A percentile compares a stretch with the other conserved stretches of the same genome.
Conservation (phyloP, 2,329 filamentous ascomycete genomes). For the Colletotrichum brevisporum region DNA sequence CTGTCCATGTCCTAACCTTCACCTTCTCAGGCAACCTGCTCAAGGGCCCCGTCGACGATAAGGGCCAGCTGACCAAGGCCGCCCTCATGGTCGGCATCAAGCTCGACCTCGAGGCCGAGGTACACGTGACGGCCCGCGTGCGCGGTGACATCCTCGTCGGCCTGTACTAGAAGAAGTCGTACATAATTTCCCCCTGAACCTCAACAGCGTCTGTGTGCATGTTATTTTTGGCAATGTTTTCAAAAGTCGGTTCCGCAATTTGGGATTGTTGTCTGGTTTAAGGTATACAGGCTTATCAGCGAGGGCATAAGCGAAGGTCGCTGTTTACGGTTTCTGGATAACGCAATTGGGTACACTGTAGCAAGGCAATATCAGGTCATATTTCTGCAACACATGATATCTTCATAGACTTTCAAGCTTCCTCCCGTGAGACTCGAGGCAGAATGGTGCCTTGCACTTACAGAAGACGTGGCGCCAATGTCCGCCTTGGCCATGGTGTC, state of each 20-base stretch:
- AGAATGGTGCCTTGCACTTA: too few relatives aligned
- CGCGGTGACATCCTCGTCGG: slow-evolving; percentile 73
- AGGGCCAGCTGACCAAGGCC: slow-evolving; percentile 70
- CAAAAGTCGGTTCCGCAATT: neutral
- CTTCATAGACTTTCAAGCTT: too few relatives aligned
- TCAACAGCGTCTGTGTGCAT: neutral
- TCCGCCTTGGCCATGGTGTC: too few relatives aligned
- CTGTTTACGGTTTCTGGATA: neutral
- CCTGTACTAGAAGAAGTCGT: slow-evolving; percentile 58
- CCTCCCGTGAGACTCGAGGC: too few relatives aligned
- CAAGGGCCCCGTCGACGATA: slow-evolving; percentile 69
- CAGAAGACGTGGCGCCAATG: too few relatives aligned
- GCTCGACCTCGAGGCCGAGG: slow-evolving; percentile 73
- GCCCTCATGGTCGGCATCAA: slow-evolving; percentile 74
- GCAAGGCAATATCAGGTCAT: neutral
- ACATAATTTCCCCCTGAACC: neutral
- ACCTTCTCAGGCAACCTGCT: slow-evolving; percentile 61
- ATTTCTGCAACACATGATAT: neutral
- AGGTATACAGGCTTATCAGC: too few relatives aligned
- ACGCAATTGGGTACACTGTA: neutral
- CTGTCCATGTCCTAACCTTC: too few relatives aligned
- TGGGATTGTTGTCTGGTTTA: neutral
- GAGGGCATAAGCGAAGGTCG: neutral
- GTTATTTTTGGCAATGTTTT: neutral
- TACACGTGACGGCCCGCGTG: slow-evolving; percentile 72